Percentiles rank a stretch among this genome's conserved stretches.
phyloP scores from a whole-genome alignment of 2,329 filamentous ascomycete genomes.

The Herpotrichia juniperi region DNA sequence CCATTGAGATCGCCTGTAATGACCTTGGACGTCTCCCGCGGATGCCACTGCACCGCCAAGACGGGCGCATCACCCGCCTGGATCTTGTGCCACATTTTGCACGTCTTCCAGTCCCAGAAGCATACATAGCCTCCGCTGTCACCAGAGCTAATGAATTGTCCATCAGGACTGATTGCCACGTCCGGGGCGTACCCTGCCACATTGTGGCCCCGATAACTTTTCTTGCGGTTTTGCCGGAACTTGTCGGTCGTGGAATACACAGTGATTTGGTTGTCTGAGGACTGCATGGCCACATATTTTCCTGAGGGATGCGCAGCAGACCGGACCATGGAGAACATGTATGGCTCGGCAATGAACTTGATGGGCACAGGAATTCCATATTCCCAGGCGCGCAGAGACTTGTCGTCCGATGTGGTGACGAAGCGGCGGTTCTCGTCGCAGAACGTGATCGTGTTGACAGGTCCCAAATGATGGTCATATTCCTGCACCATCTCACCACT shows the following conservation, averaged over 20 bases:
- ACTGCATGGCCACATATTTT: conserved; percentile 94
- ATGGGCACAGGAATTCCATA: conserved; percentile 98
- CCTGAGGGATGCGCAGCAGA: conserved; percentile 83
- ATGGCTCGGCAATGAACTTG: conserved; percentile 96
- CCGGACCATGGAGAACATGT: conserved; percentile 96
- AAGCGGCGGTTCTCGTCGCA: conserved; percentile 94
- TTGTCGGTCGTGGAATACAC: conserved; percentile 95
- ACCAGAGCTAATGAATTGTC: conserved; percentile 85
- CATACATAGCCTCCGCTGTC: conserved; percentile 89
- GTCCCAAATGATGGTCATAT: conserved; percentile 97
- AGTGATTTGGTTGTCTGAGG: conserved; percentile 92
- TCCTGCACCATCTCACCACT: conserved; percentile 87
- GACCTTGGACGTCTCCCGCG: conserved; percentile 95
- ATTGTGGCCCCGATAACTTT: conserved; percentile 94
- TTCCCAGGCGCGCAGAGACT: conserved; percentile 95
- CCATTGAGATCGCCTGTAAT: conserved; percentile 90
- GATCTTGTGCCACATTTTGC: conserved; percentile 98
- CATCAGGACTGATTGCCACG: conserved; percentile 85
- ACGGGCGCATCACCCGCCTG: conserved; percentile 81
- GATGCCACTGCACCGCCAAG: conserved; percentile 92
- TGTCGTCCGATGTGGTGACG: conserved; percentile 98
- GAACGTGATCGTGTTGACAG: conserved; percentile 96
- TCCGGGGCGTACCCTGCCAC: conserved; percentile 94
- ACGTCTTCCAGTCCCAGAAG: conserved; percentile 99
- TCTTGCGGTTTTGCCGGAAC: conserved; percentile 97